Evolutionary conservation across 176 grass and related monocot species (phyloP).

Genomic region (Saccharum officinarum): DNA sequence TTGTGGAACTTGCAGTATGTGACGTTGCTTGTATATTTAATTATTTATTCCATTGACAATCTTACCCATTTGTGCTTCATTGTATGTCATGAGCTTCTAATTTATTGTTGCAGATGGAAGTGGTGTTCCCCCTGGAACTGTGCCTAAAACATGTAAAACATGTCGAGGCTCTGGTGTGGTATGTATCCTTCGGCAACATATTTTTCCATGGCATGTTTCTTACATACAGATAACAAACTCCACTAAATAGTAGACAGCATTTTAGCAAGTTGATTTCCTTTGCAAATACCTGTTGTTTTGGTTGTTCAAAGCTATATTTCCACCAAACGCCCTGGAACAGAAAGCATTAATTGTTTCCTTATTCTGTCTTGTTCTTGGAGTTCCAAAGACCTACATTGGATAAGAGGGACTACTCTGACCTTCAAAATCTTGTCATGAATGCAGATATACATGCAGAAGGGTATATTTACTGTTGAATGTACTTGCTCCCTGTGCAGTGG

Average conservation of each 20-base stretch:
- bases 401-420: background rate
- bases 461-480: constrained; percentile 59
- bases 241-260: background rate
- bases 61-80: background rate
- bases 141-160: constrained; percentile 89
- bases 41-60: background rate
- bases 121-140: constrained; percentile 89
- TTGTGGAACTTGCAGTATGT: constrained; percentile 93
- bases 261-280: background rate
- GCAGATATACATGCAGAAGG: constrained; percentile 66
- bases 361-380: background rate
- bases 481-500: constrained; percentile 63
- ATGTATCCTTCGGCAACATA: constrained; percentile 30
- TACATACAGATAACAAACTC: background rate
- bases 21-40: constrained; percentile 27
- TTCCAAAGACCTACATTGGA: background rate
- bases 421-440: constrained; percentile 32
- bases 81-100: constrained; percentile 17
- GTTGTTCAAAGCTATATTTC: constrained; percentile 10
- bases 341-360: background rate
- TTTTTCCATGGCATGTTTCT: constrained; percentile 24
- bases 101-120: constrained; percentile 73
- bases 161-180: constrained; percentile 90
- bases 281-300: background rate
- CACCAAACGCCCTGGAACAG: background rate